These are phyloP conservation scores for Moesziomyces sp. DNA, from an alignment of 1,284 basidiomycete species.

Conservation along the genomic window DNA sequence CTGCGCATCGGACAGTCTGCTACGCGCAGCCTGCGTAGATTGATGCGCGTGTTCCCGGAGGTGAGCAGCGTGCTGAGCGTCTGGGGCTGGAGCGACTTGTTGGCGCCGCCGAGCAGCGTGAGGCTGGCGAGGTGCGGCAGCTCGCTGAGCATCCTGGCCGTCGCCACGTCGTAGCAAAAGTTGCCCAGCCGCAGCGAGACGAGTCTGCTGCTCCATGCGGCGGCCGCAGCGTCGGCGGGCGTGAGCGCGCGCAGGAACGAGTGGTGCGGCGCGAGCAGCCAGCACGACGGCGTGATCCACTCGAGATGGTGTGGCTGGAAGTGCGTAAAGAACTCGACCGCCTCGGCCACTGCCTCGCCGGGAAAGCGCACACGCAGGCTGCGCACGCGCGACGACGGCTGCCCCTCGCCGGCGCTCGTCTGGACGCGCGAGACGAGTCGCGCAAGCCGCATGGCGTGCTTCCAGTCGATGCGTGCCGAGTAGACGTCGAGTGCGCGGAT, in stretches of 20 bases:
- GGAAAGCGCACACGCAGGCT: conserved; percentile 5
- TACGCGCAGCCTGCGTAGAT: conserved; percentile 2
- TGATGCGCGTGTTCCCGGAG: background rate
- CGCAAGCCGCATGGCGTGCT: background rate
- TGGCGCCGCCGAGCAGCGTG: conserved; percentile 9
- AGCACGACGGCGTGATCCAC: conserved; percentile 11
- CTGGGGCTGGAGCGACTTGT: conserved; percentile 6
- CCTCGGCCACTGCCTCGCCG: background rate
- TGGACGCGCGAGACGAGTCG: conserved; percentile 1
- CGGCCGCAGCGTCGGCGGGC: no score
- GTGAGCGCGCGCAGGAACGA: conserved; percentile 19
- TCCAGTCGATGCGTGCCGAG: conserved; percentile 7
- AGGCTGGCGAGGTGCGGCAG: conserved; percentile 5
- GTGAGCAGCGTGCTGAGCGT: conserved; percentile 8
- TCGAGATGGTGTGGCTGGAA: conserved; percentile 1
- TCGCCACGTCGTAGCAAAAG: conserved; percentile 7
- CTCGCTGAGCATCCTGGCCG: background rate
- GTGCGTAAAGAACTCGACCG: conserved; percentile 7
- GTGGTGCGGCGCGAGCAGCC: conserved; percentile 8
- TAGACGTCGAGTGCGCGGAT: conserved; percentile 6
- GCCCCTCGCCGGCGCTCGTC: background rate
- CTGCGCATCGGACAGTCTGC: conserved; percentile 68
- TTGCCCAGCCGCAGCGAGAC: conserved; percentile 10
- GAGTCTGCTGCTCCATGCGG: conserved; percentile 59
- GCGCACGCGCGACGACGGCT: no score